Base-by-base conservation (phyloP, 2,329 filamentous ascomycete genomes). In the Rhynchosporium graminicola region DNA sequence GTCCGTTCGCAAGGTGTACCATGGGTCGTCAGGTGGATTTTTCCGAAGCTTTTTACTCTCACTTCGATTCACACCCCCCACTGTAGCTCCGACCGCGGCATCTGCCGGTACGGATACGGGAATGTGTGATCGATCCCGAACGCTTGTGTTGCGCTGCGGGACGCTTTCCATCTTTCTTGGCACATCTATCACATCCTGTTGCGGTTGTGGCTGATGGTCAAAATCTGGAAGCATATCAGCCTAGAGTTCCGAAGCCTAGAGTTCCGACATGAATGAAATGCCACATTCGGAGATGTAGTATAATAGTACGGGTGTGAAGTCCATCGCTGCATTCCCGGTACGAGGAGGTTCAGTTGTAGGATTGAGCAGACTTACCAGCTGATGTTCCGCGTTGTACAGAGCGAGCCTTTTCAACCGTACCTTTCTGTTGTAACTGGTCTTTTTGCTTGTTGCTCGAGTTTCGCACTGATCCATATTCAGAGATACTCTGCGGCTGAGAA, bases 31-130 rank as follows among this genome's bases (percentile, higher is more conserved):
- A 1, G 84, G 82, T 0, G 82, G 83, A 2, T 83, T 80, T 65
- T 87, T 87, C 70, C 77, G 81, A 42, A 86, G 74, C 69, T 83
- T 87, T 67, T 85, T 85, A 68, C 83, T 87, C n/a, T 77, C 80
- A 60, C 75, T 82, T 56, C 82, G 79, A 15, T 74, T 73, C 46
- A 77, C 68, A 26, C 81, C 79, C 55, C 78, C 78, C 15, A 10
- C 33, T 10, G 33, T 36, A 36, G 43, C 60, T 26, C 63, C 63
- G 45, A 57, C 65, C 31, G 51, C 61, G 26, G 57, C 62, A 10
- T 61, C 63, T 38, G 63, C 64, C 10, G 63, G 55, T n/a, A 55
- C 62, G 64, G 70, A 69, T 13, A 59, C 62, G 64, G 70, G 69
- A 55, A 77, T 78, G 2, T 76, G 78, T 6, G 84, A 79, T 58